These are phyloP conservation scores for Phytophthora niederhauseri DNA, from an alignment of 352 stramenopile genomes.

Conservation along the genomic window DNA sequence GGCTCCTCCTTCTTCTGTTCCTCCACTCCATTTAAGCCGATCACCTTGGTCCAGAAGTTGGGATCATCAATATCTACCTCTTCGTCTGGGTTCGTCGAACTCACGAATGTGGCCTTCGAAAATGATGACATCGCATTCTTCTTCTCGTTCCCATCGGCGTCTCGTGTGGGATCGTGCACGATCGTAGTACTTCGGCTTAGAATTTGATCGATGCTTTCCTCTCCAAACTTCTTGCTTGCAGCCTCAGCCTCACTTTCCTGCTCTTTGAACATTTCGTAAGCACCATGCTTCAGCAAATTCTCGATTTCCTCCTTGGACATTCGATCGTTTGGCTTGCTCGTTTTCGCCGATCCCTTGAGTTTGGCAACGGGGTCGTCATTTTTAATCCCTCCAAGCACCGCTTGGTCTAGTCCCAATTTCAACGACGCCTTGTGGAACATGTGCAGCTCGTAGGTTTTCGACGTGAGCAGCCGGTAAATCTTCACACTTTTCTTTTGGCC, in stretches of 20 bases:
- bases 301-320: conserved; percentile 93
- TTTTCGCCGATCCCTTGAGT: conserved; percentile 43
- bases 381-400: conserved; percentile 89
- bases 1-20: conserved; percentile 69
- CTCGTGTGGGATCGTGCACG: conserved; percentile 80
- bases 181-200: conserved; percentile 92
- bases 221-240: conserved; percentile 95
- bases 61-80: conserved; percentile 93
- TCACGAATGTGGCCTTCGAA: conserved; percentile 94
- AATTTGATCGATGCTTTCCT: conserved; percentile 99
- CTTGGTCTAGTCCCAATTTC: conserved; percentile 93
- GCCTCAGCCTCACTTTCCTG: conserved; percentile 91
- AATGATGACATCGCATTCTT: conserved; percentile 91
- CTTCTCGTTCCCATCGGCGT: conserved; percentile 51
- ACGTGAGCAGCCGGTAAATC: conserved; percentile 92
- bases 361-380: conserved; percentile 59
- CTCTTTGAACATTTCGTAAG: conserved; percentile 95
- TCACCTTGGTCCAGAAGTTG: conserved; percentile 95
- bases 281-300: conserved; percentile 92
- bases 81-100: conserved; percentile 82
- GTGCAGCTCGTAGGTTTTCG: conserved; percentile 94
- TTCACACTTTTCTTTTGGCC: conserved; percentile 95
- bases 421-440: conserved; percentile 94
- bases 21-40: conserved; percentile 80
- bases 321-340: conserved; percentile 46